Evolutionary conservation across 345 rosid genomes (phyloP).

Genomic region (Euphorbia tirucalli): DNA sequence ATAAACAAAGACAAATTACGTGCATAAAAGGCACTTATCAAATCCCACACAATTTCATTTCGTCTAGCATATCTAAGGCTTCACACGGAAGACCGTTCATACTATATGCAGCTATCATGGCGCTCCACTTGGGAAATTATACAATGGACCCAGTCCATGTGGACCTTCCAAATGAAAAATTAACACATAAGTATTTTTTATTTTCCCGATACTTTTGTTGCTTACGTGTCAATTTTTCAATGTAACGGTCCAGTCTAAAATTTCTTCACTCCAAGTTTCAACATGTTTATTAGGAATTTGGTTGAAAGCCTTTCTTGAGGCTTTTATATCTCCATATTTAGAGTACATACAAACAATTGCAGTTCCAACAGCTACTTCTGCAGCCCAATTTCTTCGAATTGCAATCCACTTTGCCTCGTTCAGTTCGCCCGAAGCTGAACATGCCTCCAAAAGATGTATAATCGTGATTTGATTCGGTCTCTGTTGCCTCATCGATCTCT

Average conservation of each 20-base stretch:
- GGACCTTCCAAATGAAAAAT: too few relatives aligned
- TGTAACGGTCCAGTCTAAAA: too few relatives aligned
- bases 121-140: too few relatives aligned
- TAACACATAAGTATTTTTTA: too few relatives aligned
- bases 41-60: slow-evolving; percentile 53
- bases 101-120: slow-evolving; percentile 67
- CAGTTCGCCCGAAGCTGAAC: slow-evolving; percentile 57
- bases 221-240: too few relatives aligned
- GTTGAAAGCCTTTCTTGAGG: slow-evolving; percentile 54
- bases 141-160: too few relatives aligned
- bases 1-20: too few relatives aligned
- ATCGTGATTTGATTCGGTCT: slow-evolving; percentile 43
- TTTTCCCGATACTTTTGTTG: too few relatives aligned
- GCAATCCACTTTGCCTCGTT: slow-evolving; percentile 57
- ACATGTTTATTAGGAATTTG: slow-evolving; percentile 43
- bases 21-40: too few relatives aligned
- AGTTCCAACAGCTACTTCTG: slow-evolving; percentile 52
- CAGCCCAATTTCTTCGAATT: slow-evolving; percentile 50
- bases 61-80: slow-evolving; percentile 46
- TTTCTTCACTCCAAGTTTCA: slow-evolving; percentile 64
- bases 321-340: slow-evolving; percentile 51
- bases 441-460: slow-evolving; percentile 57
- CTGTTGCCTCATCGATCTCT: slow-evolving; percentile 41
- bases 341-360: slow-evolving; percentile 66
- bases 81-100: slow-evolving; percentile 55